Conservation (phyloP, 1,284 basidiomycete genomes). For the Cryptococcus hybrid region DNA sequence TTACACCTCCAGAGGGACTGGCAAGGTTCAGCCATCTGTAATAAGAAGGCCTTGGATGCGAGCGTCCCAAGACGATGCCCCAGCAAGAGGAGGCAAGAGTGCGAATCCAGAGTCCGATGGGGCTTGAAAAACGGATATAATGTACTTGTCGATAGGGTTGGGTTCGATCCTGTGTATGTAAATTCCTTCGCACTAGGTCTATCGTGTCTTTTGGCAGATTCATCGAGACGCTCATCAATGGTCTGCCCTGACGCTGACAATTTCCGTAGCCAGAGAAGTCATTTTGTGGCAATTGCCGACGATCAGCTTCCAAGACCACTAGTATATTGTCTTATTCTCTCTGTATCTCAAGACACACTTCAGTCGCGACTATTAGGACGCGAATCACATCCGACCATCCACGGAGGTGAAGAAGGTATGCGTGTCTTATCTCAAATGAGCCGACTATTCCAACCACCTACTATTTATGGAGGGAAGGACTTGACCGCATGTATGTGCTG, state of each 20-base stretch:
- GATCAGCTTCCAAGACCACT: constrained; percentile 11
- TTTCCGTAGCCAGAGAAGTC: constrained; percentile 39
- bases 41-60: constrained; percentile 31
- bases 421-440: constrained; percentile 40
- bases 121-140: constrained; percentile 35
- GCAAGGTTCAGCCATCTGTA: no score
- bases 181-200: not conserved
- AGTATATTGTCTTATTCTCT: constrained; percentile 25
- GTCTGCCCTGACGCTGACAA: not conserved
- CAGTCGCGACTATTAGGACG: constrained; percentile 27
- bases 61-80: constrained; percentile 48
- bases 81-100: constrained; percentile 36
- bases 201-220: not conserved
- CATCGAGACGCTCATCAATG: not conserved
- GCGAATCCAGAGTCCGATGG: constrained; percentile 31
- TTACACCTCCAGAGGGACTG: no score
- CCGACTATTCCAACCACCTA: constrained; percentile 27
- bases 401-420: constrained; percentile 33
- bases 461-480: constrained; percentile 28
- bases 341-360: constrained; percentile 24
- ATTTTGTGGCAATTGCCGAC: constrained; percentile 41
- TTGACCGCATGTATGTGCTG: constrained; percentile 29
- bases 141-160: constrained; percentile 47
- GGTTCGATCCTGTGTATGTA: constrained; percentile 44
- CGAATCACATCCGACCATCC: constrained; percentile 42